Percentiles rank a stretch among this genome's conserved stretches.
phyloP scores from a whole-genome alignment of 441 rosid genomes.

The Aleurites moluccanus region DNA sequence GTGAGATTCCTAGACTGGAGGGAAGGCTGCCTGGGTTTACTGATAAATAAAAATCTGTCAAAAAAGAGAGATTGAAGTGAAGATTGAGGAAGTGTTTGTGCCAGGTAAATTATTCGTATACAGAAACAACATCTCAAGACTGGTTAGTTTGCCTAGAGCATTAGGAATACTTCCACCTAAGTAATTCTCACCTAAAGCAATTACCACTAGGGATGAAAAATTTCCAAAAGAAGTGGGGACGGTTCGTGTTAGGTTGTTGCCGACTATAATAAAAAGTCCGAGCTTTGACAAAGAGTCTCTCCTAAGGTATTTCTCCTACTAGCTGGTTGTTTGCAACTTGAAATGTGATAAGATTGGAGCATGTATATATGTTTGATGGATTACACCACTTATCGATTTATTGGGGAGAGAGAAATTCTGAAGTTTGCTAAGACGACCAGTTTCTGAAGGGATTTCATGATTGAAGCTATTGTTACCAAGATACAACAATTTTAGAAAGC shows the following conservation, averaged over 20 bases:
- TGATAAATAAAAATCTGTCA: neutral
- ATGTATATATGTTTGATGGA: neutral
- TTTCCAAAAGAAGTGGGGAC: conserved; percentile 28
- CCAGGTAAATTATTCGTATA: conserved; percentile 10
- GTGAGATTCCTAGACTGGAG: neutral
- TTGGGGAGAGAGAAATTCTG: neutral
- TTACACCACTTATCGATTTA: neutral
- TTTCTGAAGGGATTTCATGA: neutral
- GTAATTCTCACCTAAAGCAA: conserved; percentile 33
- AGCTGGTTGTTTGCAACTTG: neutral
- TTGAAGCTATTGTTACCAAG: conserved; percentile 1
- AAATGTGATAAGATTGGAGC: neutral
- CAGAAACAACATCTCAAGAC: neutral
- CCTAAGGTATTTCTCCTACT: no score
- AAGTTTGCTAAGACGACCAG: neutral
- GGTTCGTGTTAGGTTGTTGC: neutral
- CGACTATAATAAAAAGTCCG: neutral
- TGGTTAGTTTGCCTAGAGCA: neutral
- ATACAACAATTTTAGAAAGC: neutral
- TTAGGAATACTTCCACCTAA: conserved; percentile 30
- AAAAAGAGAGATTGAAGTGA: conserved; percentile 12
- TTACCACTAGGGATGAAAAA: conserved; percentile 31
- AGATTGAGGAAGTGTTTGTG: conserved; percentile 9
- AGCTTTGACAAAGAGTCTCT: neutral
- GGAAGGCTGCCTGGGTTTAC: conserved; percentile 22